Percentiles rank a stretch among this genome's conserved stretches.
Conservation (phyloP, 2,329 filamentous ascomycete species). For the Hawksworthiomyces lignivorus region DNA sequence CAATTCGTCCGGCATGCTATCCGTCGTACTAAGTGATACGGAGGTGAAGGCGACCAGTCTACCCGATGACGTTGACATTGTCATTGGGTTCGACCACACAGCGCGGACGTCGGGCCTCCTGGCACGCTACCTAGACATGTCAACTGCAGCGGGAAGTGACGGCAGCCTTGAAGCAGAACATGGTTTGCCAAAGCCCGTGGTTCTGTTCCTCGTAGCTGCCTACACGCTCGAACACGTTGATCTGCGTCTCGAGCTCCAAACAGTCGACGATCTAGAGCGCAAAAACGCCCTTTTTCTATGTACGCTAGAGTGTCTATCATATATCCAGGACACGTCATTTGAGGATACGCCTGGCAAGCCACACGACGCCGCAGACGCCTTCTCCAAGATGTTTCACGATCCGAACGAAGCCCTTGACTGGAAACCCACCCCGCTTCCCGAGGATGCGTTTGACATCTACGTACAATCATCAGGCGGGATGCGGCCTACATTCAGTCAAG, state of each 20-base stretch:
- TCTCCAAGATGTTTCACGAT: conserved; percentile 37
- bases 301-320: conserved; percentile 31
- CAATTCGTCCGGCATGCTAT: conserved; percentile 15
- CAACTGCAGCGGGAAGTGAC: background rate
- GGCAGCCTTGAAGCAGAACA: conserved; percentile 12
- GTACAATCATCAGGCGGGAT: conserved; percentile 21
- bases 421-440: conserved; percentile 39
- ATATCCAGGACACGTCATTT: conserved; percentile 25
- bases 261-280: conserved; percentile 35
- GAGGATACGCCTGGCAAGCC: conserved; percentile 30
- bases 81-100: conserved; percentile 47
- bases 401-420: conserved; percentile 34
- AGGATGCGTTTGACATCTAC: conserved; percentile 41
- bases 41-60: conserved; percentile 29
- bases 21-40: conserved; percentile 36
- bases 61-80: conserved; percentile 36
- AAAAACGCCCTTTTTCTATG: conserved; percentile 32
- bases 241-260: conserved; percentile 31
- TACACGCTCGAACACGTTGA: conserved; percentile 51
- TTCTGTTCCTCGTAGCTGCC: conserved; percentile 41
- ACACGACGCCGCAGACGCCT: conserved; percentile 38
- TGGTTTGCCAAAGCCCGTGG: conserved; percentile 27
- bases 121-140: conserved; percentile 15
- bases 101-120: conserved; percentile 32
- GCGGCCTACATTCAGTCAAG: conserved; percentile 13